A percentile compares a stretch with the other conserved stretches of the same genome.
Evolutionary conservation across 805 yeast species (phyloP).

Genomic region (Barnettozyma vustinii): DNA sequence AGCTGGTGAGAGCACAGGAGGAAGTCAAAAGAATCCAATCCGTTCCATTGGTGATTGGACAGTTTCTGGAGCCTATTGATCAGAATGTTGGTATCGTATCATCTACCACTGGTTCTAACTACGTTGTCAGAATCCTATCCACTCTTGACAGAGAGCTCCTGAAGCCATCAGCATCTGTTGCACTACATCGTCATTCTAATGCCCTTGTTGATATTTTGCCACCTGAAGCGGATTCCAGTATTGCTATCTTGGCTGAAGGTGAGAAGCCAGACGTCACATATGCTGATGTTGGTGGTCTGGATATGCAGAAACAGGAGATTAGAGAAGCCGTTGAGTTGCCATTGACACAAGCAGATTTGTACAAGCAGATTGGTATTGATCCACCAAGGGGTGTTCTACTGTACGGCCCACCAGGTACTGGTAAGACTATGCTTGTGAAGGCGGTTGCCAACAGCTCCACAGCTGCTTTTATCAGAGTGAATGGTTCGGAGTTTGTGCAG

Average conservation of each 20-base stretch:
- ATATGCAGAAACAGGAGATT: conserved; percentile 98
- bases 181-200: conserved; percentile 96
- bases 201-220: conserved; percentile 96
- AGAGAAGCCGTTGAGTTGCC: conserved; percentile 98
- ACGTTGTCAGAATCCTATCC: conserved; percentile 90
- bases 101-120: conserved; percentile 95
- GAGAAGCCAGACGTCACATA: conserved; percentile 91
- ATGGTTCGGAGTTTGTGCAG: conserved; percentile 97
- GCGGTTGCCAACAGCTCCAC: conserved; percentile 97
- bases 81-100: conserved; percentile 95
- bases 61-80: conserved; percentile 95
- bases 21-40: conserved; percentile 97
- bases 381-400: conserved; percentile 97
- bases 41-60: conserved; percentile 97
- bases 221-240: conserved; percentile 97
- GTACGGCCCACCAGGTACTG: conserved; percentile 99
- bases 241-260: conserved; percentile 89
- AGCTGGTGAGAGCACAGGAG: conserved; percentile 93
- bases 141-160: conserved; percentile 92
- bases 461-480: conserved; percentile 93
- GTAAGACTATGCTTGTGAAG: conserved; percentile 97
- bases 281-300: conserved; percentile 98
- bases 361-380: conserved; percentile 96
- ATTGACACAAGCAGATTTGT: conserved; percentile 89
- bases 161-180: conserved; percentile 93